phyloP scores from a whole-genome alignment of 345 rosid genomes.

The Euphorbia pulcherrima region DNA sequence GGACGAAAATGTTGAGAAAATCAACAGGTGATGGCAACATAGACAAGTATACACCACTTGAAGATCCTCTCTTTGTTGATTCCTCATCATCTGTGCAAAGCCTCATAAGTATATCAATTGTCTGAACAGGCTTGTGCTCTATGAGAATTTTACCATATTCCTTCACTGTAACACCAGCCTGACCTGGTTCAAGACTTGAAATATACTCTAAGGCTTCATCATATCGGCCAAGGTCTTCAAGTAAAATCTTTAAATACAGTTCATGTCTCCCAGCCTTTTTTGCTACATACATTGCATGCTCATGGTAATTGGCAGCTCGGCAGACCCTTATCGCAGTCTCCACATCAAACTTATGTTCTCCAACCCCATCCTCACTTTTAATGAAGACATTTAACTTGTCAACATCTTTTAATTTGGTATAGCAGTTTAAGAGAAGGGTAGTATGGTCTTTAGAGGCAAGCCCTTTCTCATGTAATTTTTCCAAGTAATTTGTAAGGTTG shows the following conservation, averaged over 20 bases:
- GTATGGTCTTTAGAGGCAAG: slow-evolving; percentile 99
- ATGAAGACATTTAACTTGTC: slow-evolving; percentile 84
- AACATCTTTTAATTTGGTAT: slow-evolving; percentile 92
- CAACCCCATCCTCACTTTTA: slow-evolving; percentile 83
- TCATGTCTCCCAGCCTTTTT: slow-evolving; percentile 97
- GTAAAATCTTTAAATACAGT: slow-evolving; percentile 85
- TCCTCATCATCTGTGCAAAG: slow-evolving; percentile 84
- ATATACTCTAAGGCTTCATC: slow-evolving; percentile 91
- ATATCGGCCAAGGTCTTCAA: slow-evolving; percentile 89
- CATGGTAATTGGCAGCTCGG: slow-evolving; percentile 95
- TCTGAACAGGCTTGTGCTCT: slow-evolving; percentile 82
- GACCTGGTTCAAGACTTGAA: slow-evolving; percentile 93
- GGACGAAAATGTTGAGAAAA: slow-evolving; percentile 85
- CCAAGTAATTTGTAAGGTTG: slow-evolving; percentile 94
- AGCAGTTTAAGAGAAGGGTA: slow-evolving; percentile 90
- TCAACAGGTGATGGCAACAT: slow-evolving; percentile 98
- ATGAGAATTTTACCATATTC: slow-evolving; percentile 95
- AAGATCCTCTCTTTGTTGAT: slow-evolving; percentile 43
- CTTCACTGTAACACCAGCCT: slow-evolving; percentile 89
- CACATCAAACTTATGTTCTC: slow-evolving; percentile 91
- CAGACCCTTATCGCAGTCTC: slow-evolving; percentile 99
- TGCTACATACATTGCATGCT: slow-evolving; percentile 98
- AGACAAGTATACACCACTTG: slow-evolving; percentile 61
- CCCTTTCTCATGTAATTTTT: slow-evolving; percentile 93
- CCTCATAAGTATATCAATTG: slow-evolving; percentile 81